Evolutionary conservation across 2,329 filamentous ascomycete genomes (phyloP).

Genomic region (Aspergillus glaucus): DNA sequence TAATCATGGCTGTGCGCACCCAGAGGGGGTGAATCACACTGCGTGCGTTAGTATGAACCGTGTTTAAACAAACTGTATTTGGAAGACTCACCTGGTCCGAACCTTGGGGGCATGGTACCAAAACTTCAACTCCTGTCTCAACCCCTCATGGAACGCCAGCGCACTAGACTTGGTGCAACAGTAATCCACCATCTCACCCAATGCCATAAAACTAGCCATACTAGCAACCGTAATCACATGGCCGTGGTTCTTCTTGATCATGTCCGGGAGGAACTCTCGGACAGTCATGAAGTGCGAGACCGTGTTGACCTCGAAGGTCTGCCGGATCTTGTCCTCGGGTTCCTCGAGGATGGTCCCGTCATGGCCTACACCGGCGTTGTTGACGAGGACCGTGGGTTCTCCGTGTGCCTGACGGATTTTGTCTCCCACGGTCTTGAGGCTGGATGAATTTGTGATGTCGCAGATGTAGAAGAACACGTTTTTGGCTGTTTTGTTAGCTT

Average conservation of each 20-base stretch:
- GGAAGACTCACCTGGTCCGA: slow-evolving; percentile 27
- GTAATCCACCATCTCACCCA: slow-evolving; percentile 49
- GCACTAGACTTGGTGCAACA: slow-evolving; percentile 47
- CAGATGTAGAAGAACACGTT: slow-evolving; percentile 33
- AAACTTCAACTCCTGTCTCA: slow-evolving; percentile 32
- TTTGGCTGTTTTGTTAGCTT: slow-evolving; percentile 11
- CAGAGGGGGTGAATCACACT: slow-evolving; percentile 36
- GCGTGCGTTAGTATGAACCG: slow-evolving; percentile 1
- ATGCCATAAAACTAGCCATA: slow-evolving; percentile 44
- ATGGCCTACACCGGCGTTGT: slow-evolving; percentile 47
- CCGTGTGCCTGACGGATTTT: slow-evolving; percentile 36
- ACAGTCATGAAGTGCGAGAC: slow-evolving; percentile 47
- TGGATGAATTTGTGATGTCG: slow-evolving; percentile 31
- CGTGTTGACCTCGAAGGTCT: slow-evolving; percentile 49
- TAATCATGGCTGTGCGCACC: slow-evolving; percentile 45
- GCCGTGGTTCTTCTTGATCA: slow-evolving; percentile 48
- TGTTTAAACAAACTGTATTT: neutral
- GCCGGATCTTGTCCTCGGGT: slow-evolving; percentile 38
- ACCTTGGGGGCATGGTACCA: slow-evolving; percentile 34
- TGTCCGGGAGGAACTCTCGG: slow-evolving; percentile 48
- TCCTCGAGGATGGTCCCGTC: slow-evolving; percentile 44
- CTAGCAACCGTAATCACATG: slow-evolving; percentile 53
- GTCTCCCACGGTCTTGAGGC: slow-evolving; percentile 27
- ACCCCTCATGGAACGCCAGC: slow-evolving; percentile 48
- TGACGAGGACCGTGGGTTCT: slow-evolving; percentile 43